These are phyloP conservation scores for Starmerella lactis-condensi DNA, from an alignment of 805 yeast genomes.

Conservation along the genomic window DNA sequence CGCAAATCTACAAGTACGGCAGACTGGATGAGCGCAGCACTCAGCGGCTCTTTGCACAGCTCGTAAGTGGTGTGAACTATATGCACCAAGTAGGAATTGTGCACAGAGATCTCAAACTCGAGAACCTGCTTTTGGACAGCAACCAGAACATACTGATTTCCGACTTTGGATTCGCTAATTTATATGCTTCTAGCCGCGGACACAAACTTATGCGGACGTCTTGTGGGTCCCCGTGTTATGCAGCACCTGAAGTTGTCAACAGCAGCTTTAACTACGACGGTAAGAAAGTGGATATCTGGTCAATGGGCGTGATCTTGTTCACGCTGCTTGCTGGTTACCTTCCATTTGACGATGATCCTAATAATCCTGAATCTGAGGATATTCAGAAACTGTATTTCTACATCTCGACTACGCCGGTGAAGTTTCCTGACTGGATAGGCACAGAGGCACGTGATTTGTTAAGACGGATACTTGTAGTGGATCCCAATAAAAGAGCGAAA, in stretches of 20 bases:
- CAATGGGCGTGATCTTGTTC: slow-evolving; percentile 83
- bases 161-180: slow-evolving; percentile 90
- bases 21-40: slow-evolving; percentile 76
- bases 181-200: slow-evolving; percentile 29
- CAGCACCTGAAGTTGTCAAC: slow-evolving; percentile 91
- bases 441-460: slow-evolving; percentile 82
- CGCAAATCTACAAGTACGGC: slow-evolving; percentile 71
- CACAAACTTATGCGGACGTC: slow-evolving; percentile 74
- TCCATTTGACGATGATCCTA: slow-evolving; percentile 95
- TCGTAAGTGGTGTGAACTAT: slow-evolving; percentile 84
- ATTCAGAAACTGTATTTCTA: slow-evolving; percentile 79
- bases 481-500: slow-evolving; percentile 58
- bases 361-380: slow-evolving; percentile 89
- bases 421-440: slow-evolving; percentile 84
- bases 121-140: slow-evolving; percentile 59
- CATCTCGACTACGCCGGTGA: slow-evolving; percentile 76
- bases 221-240: slow-evolving; percentile 96
- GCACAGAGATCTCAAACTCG: slow-evolving; percentile 61
- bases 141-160: slow-evolving; percentile 73
- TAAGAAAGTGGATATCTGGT: slow-evolving; percentile 90
- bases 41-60: slow-evolving; percentile 74
- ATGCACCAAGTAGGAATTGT: slow-evolving; percentile 65
- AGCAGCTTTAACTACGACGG: slow-evolving; percentile 70
- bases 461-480: slow-evolving; percentile 62
- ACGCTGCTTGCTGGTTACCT: slow-evolving; percentile 95